These are phyloP conservation scores for Suhomyces chickasaworum DNA, from an alignment of 1,139 yeast species.

Conservation along the genomic window DNA sequence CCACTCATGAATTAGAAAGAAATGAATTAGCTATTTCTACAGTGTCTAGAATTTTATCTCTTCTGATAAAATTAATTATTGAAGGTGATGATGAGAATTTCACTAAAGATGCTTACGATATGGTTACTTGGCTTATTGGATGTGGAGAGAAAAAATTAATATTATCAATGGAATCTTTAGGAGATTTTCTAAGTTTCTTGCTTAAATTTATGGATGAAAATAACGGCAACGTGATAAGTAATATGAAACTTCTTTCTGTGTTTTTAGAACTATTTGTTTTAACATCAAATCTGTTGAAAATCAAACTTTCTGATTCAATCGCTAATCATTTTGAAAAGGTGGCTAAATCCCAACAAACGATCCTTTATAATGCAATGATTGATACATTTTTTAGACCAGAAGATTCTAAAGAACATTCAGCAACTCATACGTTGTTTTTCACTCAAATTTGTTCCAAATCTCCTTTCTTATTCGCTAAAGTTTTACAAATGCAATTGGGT, in stretches of 20 bases:
- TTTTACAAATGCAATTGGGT: conserved; percentile 47
- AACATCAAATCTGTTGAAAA: conserved; percentile 25
- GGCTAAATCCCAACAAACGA: conserved; percentile 22
- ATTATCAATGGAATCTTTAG: conserved; percentile 23
- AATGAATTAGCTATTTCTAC: conserved; percentile 34
- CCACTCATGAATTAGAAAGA: conserved; percentile 33
- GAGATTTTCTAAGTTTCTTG: conserved; percentile 25
- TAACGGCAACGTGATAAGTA: conserved; percentile 15
- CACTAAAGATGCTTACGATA: conserved; percentile 37
- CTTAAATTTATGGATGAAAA: conserved; percentile 16
- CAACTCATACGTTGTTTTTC: conserved; percentile 42
- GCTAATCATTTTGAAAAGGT: conserved; percentile 8
- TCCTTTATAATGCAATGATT: conserved; percentile 36
- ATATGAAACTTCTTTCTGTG: conserved; percentile 14
- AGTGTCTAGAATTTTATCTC: conserved; percentile 28
- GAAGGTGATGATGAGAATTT: conserved; percentile 22
- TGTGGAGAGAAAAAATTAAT: conserved; percentile 34
- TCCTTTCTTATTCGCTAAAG: conserved; percentile 29
- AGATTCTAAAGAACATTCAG: conserved; percentile 39
- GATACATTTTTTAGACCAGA: conserved; percentile 36
- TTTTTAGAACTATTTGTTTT: conserved; percentile 18
- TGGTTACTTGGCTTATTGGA: conserved; percentile 34
- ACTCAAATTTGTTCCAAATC: conserved; percentile 32
- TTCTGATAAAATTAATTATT: conserved; percentile 18
- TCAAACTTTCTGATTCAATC: conserved; percentile 15